Base-by-base conservation (phyloP, 345 rosid species). In the Aquilaria malaccensis region DNA sequence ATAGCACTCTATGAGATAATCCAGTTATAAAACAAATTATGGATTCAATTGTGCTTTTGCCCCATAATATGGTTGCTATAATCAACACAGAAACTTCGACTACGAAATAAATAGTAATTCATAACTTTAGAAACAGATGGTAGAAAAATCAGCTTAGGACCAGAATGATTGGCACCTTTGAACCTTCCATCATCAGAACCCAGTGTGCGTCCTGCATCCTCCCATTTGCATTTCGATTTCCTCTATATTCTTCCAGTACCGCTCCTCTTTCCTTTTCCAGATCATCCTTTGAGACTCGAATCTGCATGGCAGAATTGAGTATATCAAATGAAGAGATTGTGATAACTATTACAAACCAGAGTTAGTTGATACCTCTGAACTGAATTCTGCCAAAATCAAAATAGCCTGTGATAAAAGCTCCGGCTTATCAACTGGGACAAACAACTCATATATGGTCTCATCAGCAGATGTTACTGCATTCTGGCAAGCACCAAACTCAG, bases 401-500 rank as follows among this genome's bases (percentile, higher is more conserved):
- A 92, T 89, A 47, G 95, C 98, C 70, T 73, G 89, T 58, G 98
- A 88, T 56, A 92, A 47, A 71, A 72, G 61, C 57, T 67, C 79
- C 10, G 82, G 76, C 73, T 78, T 92, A 81, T 92, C 98, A 60
- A 92, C 84, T 11, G 98, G 98, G 54, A 92, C 96, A 72, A 88
- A 80, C 78, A 88, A 68, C 73, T 92, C 98, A 10, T 92, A 92
- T 3, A 92, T 79, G n/a, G 96, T 92, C 74, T 92, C 95, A 66
- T 86, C 98, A 48, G 95, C 75, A n/a, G 96, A 85, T 6, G 98
- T 92, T 56, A 82, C 81, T 10, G 95, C 98, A 80, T 92, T 92
- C 63, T 92, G 98, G 74, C 98, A 86, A 15, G 98, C 95, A 30
- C 98, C 98, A 58, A 92, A 92, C 74, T 92, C 96, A 2, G 98